A percentile compares a stretch with the other conserved stretches of the same genome.
Evolutionary conservation across 2,329 filamentous ascomycete species (phyloP).

Genomic region (Fusarium palustre): DNA sequence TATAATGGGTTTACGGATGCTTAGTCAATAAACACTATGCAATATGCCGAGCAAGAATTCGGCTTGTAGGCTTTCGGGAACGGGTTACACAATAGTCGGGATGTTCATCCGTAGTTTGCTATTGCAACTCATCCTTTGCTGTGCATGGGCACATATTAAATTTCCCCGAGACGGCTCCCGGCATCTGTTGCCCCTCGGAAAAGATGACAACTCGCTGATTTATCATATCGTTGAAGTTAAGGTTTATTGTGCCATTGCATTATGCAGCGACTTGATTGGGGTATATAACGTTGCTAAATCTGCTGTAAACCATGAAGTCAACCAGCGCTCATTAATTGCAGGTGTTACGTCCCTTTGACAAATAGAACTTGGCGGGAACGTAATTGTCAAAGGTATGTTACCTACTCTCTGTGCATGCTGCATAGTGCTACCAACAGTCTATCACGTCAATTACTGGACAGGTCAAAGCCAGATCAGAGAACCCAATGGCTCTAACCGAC

Average conservation of each 20-base stretch:
- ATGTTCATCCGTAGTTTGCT: not conserved
- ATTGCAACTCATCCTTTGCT: not conserved
- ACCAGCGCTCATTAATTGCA: not conserved
- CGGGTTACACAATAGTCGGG: conserved; percentile 2
- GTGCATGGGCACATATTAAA: not conserved
- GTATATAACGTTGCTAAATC: not conserved
- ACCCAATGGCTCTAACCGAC: not conserved
- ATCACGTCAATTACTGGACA: not conserved
- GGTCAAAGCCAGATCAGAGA: not conserved
- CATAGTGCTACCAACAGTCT: not conserved
- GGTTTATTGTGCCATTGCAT: no score
- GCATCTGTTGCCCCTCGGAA: not conserved
- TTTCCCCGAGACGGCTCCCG: not conserved
- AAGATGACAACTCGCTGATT: not conserved
- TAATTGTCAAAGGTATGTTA: not conserved
- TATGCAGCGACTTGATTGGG: not conserved
- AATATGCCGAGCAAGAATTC: not conserved
- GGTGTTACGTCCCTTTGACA: not conserved
- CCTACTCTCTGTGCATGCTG: not conserved
- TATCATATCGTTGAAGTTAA: no score
- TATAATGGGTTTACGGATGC: no score
- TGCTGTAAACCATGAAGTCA: not conserved
- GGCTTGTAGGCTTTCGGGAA: not conserved
- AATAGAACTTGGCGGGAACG: not conserved
- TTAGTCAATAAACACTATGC: not conserved